Base-by-base conservation (phyloP, 2,329 filamentous ascomycete species). In the Rhynchosporium graminicola region DNA sequence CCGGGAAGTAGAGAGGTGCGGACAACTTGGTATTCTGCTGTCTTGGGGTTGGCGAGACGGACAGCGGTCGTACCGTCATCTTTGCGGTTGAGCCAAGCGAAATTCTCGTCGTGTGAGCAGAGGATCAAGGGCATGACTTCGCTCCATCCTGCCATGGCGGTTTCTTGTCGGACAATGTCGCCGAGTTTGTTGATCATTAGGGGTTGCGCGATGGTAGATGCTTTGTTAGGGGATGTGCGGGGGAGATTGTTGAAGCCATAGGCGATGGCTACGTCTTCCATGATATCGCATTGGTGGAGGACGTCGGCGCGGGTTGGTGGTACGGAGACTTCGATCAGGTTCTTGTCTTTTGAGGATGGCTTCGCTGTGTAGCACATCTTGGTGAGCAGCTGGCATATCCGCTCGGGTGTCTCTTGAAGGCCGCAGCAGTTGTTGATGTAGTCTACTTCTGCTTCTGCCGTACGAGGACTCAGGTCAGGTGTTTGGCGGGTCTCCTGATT, bases 41-140 rank as follows among this genome's bases (percentile, higher is more conserved):
- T 96, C 81, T 97, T 97, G 61, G 93, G 93, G 76, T 97, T 97
- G 67, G 91, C 91, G 46, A 97, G 87, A 71, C 87, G 88, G 69
- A 97, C 86, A 33, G 91, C 92, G 0, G 88, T 92, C 63, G 83
- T 88, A 67, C 91, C 91, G 71, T 96, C 90, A 69, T 97, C 93
- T 73, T 87, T 87, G 73, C 92, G 89, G 79, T 97, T 97, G 57
- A 99, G 82, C 90, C 91, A 97, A 63, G 83, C 88, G 76, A 98
- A 99, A 80, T 99, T 99, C 82, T 99, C 95, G 73, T 98, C 94
- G 76, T 97, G 92, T 51, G 92, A 96, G 82, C 95, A 99, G 60
- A 99, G 86, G 69, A 97, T 98, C 33, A 99, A 83, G 31, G 95
- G 94, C 85, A 99, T 88, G 61, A 97, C 94, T 80, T 99, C 95